These are phyloP conservation scores for Diaporthe aspalathi DNA, from an alignment of 2,329 filamentous ascomycete genomes.

Conservation along the genomic window DNA sequence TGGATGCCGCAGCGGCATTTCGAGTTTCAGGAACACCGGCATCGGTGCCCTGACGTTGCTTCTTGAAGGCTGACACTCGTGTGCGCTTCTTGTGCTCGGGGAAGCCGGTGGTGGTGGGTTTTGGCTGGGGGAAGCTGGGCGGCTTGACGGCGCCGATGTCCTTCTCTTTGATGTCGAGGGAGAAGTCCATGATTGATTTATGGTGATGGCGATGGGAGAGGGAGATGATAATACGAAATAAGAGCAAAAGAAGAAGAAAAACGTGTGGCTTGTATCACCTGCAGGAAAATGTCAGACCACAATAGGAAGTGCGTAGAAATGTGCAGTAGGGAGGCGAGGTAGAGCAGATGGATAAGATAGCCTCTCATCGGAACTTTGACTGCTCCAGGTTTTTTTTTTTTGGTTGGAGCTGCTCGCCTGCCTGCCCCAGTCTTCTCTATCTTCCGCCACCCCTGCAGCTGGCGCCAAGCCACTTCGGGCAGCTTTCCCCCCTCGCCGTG, in stretches of 20 bases:
- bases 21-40: not conserved
- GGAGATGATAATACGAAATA: not conserved
- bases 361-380: slow-evolving; percentile 14
- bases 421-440: not conserved
- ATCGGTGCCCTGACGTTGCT: slow-evolving; percentile 61
- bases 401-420: slow-evolving; percentile 26
- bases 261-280: not conserved
- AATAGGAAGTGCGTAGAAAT: not conserved
- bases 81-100: slow-evolving; percentile 87
- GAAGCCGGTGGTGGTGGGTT: slow-evolving; percentile 75
- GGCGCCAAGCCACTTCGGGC: slow-evolving; percentile 19
- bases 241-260: not conserved
- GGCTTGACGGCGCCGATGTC: slow-evolving; percentile 68
- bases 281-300: not conserved
- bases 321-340: not conserved
- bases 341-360: slow-evolving; percentile 25
- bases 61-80: slow-evolving; percentile 82
- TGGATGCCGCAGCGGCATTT: slow-evolving; percentile 35
- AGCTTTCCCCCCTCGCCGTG: slow-evolving; percentile 10
- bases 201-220: not conserved
- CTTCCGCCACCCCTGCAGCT: not conserved
- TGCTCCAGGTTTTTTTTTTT: slow-evolving; percentile 20
- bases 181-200: slow-evolving; percentile 54
- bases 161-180: slow-evolving; percentile 85
- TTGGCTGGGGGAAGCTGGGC: slow-evolving; percentile 71